Evolutionary conservation across 805 yeast species (phyloP), one percentile per base, ranked within the genome.

Genomic region (Scheffersomyces amazonensis): DNA sequence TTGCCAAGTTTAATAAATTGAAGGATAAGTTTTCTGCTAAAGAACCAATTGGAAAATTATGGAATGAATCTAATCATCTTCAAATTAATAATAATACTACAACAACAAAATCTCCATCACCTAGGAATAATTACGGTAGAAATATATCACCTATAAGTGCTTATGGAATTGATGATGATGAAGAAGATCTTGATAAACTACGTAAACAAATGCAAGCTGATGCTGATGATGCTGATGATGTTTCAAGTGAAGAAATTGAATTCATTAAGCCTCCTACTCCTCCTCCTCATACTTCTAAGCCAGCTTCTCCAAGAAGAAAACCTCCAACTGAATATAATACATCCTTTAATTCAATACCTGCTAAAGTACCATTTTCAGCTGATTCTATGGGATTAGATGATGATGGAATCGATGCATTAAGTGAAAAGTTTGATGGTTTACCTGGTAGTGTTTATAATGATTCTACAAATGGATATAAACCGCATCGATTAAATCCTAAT

Each of bases 341-440:
- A 31, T 24, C 27, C 16, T 15, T 31, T 17, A 20, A 25, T 18
- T 27, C 31, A 15, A 23, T 13, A 5, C 7, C 17, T 13, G 9
- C 17, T 5, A 15, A 13, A 5, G 50, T 64, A 2, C 74, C 74
- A 5, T 69, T 65, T 36, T 69, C 73, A 1, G 74, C 75, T 0
- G 74, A 66, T 34, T 52, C 64, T 5, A 66, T 69, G 32, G 72
- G 71, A 1, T 31, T 60, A 19, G 68, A 60, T 3, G 57, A 59
- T 6, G 54, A 49, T 7, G 23, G 22, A 13, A 10, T 16, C 8
- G 31, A 13, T 10, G 16, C 18, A 3, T n/a, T 21, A 5, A 21
- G 31, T 12, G 49, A 47, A 13, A 55, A 50, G 7, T 41, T 39
- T n/a, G 45, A 42, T 4, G 43, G 28, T 11, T 32, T 63, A 22